phyloP scores from a whole-genome alignment of 192 early-diverging fungal species.

The Rhizoclosmatium globosum region DNA sequence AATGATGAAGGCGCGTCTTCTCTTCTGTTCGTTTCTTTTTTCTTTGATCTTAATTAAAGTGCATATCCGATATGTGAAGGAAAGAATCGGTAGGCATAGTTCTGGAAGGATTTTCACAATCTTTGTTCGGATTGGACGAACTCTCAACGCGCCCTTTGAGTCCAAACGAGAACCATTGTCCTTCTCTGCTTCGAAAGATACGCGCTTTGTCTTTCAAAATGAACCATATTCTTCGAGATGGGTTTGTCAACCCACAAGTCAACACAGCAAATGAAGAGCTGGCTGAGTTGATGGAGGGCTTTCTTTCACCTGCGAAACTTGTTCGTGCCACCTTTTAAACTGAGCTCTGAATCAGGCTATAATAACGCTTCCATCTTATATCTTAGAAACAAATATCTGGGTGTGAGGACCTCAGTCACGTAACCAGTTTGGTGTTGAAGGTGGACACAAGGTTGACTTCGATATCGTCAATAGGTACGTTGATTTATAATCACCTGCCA shows the following conservation, averaged over 20 bases:
- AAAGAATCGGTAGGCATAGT: too few relatives aligned
- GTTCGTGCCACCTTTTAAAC: slow-evolving; percentile 29
- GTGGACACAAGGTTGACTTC: slow-evolving; percentile 50
- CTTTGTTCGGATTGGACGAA: too few relatives aligned
- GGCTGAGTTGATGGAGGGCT: slow-evolving; percentile 48
- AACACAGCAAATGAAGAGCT: slow-evolving; percentile 50
- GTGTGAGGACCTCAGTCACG: slow-evolving; percentile 31
- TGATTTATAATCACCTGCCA: background rate
- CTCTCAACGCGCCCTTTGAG: too few relatives aligned
- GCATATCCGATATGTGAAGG: too few relatives aligned
- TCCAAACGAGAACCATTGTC: too few relatives aligned
- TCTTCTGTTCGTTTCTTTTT: too few relatives aligned
- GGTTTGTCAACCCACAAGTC: slow-evolving; percentile 41
- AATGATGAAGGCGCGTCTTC: too few relatives aligned
- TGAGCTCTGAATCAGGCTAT: background rate
- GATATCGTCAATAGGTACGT: slow-evolving; percentile 43
- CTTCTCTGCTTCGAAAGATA: too few relatives aligned
- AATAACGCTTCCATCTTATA: too few relatives aligned
- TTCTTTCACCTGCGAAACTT: slow-evolving; percentile 49
- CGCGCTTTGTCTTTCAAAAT: too few relatives aligned
- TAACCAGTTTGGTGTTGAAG: slow-evolving; percentile 48
- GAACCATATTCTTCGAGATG: background rate
- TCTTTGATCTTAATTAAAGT: too few relatives aligned
- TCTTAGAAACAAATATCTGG: slow-evolving; percentile 39
- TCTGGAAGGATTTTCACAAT: too few relatives aligned